These are phyloP conservation scores for Kluyveromyces starmeri DNA, from an alignment of 805 yeast species.

Conservation along the genomic window DNA sequence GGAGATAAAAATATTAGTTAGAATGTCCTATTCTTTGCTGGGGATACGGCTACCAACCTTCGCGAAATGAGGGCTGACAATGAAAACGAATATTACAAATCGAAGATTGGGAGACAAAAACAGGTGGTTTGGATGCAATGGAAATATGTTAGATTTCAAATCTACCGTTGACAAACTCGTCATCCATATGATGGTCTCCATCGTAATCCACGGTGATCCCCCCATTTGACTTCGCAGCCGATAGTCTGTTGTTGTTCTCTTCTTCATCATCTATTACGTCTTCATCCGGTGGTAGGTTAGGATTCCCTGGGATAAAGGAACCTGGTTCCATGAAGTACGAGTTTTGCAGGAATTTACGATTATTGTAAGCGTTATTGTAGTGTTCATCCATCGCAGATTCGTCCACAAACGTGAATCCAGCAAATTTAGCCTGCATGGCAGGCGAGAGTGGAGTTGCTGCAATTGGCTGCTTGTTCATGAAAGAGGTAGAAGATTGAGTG, in stretches of 20 bases:
- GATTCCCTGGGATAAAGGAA: constrained; percentile 71
- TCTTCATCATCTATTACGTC: constrained; percentile 72
- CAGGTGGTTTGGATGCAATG: neutral
- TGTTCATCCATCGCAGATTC: constrained; percentile 88
- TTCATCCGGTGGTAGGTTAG: constrained; percentile 73
- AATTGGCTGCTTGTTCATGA: constrained; percentile 52
- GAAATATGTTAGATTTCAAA: constrained; percentile 61
- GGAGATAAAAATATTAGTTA: too few relatives aligned
- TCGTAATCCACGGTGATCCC: constrained; percentile 28
- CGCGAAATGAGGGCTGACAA: neutral
- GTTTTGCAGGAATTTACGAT: constrained; percentile 29
- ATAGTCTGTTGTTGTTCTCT: constrained; percentile 16
- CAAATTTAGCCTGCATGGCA: constrained; percentile 91
- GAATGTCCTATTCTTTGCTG: too few relatives aligned
- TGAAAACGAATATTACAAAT: neutral
- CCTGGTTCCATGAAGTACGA: constrained; percentile 46
- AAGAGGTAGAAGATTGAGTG: constrained; percentile 83
- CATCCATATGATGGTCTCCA: constrained; percentile 57
- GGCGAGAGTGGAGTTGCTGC: constrained; percentile 71
- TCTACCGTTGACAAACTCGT: constrained; percentile 82
- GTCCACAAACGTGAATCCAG: constrained; percentile 94
- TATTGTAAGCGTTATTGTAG: constrained; percentile 35
- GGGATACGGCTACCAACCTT: too few relatives aligned
- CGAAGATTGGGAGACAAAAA: neutral
- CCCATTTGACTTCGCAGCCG: neutral